phyloP scores from a whole-genome alignment of 2,329 filamentous ascomycete genomes.

The Periglandula ipomoeae region DNA sequence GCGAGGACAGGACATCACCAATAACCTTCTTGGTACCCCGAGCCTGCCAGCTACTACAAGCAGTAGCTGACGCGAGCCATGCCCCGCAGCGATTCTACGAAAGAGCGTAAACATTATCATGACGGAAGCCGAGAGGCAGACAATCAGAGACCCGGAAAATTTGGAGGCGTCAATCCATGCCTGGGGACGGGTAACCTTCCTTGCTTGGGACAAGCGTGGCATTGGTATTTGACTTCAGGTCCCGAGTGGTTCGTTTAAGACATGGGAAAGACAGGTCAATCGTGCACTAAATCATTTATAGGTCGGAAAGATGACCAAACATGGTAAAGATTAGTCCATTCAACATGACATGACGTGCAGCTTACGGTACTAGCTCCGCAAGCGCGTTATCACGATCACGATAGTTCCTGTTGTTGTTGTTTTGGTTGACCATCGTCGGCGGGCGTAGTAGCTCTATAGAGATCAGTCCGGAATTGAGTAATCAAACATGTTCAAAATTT shows the following conservation, averaged over 20 bases:
- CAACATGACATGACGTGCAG: constrained; percentile 6
- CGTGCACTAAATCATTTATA: constrained; percentile 1
- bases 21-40: not conserved
- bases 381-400: not conserved
- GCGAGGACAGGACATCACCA: not conserved
- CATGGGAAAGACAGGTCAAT: constrained; percentile 5
- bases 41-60: not conserved
- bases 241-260: not conserved
- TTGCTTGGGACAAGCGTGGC: constrained; percentile 1
- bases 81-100: not conserved
- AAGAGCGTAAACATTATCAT: not conserved
- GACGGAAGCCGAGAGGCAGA: not conserved
- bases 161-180: not conserved
- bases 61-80: not conserved
- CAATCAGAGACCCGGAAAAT: not conserved
- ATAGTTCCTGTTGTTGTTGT: not conserved
- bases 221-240: constrained; percentile 5
- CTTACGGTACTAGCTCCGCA: not conserved
- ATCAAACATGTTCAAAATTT: not conserved
- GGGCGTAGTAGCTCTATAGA: not conserved
- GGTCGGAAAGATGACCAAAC: constrained; percentile 5
- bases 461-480: not conserved
- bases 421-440: not conserved
- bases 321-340: constrained; percentile 4
- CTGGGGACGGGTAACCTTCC: not conserved